A percentile compares a stretch with the other conserved stretches of the same genome.
These are phyloP conservation scores for Volvox reticuliferus DNA, from an alignment of 139 green algal species.

Conservation along the genomic window DNA sequence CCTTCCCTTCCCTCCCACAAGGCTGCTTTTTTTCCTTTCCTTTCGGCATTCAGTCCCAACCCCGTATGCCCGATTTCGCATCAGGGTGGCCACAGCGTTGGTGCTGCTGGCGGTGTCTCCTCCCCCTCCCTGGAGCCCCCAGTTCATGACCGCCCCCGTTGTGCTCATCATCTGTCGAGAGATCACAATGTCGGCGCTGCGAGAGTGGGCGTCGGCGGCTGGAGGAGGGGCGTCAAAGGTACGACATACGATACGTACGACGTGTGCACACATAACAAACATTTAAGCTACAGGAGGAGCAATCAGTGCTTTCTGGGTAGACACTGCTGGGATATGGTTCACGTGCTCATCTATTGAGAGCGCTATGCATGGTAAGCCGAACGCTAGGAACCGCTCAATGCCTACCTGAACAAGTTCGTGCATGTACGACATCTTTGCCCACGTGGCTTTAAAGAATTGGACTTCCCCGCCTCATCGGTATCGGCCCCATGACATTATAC, in stretches of 20 bases:
- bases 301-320: too few relatives aligned
- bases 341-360: too few relatives aligned
- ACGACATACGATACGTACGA: too few relatives aligned
- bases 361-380: too few relatives aligned
- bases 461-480: too few relatives aligned
- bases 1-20: background rate
- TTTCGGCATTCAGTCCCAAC: background rate
- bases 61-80: background rate
- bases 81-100: conserved; percentile 41
- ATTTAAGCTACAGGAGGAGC: too few relatives aligned
- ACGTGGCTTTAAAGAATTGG: too few relatives aligned
- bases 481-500: too few relatives aligned
- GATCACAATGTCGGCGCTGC: conserved; percentile 92
- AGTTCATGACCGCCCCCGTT: conserved; percentile 69
- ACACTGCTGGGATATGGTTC: too few relatives aligned
- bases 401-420: background rate
- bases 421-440: background rate
- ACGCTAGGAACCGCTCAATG: too few relatives aligned
- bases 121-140: conserved; percentile 69
- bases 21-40: background rate
- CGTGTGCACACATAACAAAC: too few relatives aligned
- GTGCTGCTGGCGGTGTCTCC: conserved; percentile 62
- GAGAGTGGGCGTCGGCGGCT: conserved; percentile 92
- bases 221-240: conserved; percentile 82
- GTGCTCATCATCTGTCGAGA: conserved; percentile 89